A percentile compares a stretch with the other conserved stretches of the same genome.
Conservation (phyloP, 495 filamentous ascomycete species). For the Podospora pseudoanserina region DNA sequence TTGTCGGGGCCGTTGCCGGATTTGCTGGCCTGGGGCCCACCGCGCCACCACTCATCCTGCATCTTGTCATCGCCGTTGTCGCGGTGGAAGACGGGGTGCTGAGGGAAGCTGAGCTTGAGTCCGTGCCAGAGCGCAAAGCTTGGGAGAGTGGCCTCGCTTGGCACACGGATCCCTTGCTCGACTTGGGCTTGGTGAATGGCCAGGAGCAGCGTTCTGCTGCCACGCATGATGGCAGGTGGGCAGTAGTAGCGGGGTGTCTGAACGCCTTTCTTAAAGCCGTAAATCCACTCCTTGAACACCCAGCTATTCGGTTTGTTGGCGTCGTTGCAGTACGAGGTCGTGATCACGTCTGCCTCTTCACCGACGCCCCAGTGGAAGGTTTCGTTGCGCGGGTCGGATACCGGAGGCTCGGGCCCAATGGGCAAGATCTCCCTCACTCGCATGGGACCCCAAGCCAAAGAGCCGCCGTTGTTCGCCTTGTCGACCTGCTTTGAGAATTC, state of each 20-base stretch:
- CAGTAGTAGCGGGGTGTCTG: conserved; percentile 33
- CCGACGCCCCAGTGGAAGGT: conserved; percentile 57
- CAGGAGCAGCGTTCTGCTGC: conserved; percentile 26
- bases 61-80: conserved; percentile 20
- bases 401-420: conserved; percentile 44
- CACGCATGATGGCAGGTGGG: conserved; percentile 34
- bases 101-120: conserved; percentile 39
- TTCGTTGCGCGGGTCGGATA: conserved; percentile 39
- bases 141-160: conserved; percentile 38
- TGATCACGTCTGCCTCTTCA: conserved; percentile 55
- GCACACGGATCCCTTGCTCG: conserved; percentile 26
- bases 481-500: conserved; percentile 26
- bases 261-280: conserved; percentile 36
- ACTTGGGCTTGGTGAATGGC: conserved; percentile 33
- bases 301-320: conserved; percentile 43
- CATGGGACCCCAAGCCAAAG: conserved; percentile 60
- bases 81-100: conserved; percentile 33
- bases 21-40: conserved; percentile 28
- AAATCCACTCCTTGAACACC: conserved; percentile 45
- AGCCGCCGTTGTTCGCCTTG: conserved; percentile 22
- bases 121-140: conserved; percentile 43
- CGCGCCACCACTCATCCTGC: conserved; percentile 34
- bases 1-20: conserved; percentile 28
- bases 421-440: conserved; percentile 48
- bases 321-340: conserved; percentile 50